These are phyloP conservation scores for Xylaria curta DNA, from an alignment of 495 filamentous ascomycete genomes.

Conservation along the genomic window DNA sequence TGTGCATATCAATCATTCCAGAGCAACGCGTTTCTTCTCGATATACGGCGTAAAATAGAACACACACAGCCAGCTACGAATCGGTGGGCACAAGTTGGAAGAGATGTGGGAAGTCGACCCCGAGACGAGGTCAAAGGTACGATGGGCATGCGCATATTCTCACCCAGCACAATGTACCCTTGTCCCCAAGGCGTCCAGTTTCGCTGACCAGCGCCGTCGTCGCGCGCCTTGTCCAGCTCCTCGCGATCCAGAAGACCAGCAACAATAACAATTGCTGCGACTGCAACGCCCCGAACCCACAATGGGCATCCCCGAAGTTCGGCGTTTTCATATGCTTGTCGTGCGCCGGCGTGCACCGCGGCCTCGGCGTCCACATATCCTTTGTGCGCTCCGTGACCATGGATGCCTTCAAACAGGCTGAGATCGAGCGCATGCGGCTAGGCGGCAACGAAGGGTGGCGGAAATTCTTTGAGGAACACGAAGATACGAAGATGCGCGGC, in stretches of 20 bases:
- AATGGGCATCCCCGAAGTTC: slow-evolving; percentile 83
- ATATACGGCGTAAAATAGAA: slow-evolving; percentile 4
- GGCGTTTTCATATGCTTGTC: slow-evolving; percentile 95
- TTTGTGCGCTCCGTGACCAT: slow-evolving; percentile 96
- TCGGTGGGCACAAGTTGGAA: not conserved
- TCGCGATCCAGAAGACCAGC: slow-evolving; percentile 84
- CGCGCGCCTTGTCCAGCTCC: slow-evolving; percentile 61
- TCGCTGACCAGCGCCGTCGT: slow-evolving; percentile 18
- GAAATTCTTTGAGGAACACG: slow-evolving; percentile 77
- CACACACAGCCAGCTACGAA: not conserved
- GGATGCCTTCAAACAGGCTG: slow-evolving; percentile 92
- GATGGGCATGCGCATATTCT: slow-evolving; percentile 3
- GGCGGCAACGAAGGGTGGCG: slow-evolving; percentile 90
- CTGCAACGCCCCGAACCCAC: slow-evolving; percentile 90
- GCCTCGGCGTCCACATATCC: slow-evolving; percentile 95
- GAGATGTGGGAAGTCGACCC: slow-evolving; percentile 98
- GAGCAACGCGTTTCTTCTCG: slow-evolving; percentile 1
- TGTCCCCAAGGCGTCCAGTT: slow-evolving; percentile 17
- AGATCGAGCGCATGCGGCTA: slow-evolving; percentile 84
- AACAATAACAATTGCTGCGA: slow-evolving; percentile 91
- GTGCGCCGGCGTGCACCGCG: slow-evolving; percentile 93
- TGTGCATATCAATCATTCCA: not conserved
- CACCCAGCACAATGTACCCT: slow-evolving; percentile 5
- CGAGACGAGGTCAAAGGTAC: slow-evolving; percentile 90
- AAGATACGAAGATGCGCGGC: slow-evolving; percentile 64